phyloP scores from a whole-genome alignment of 192 early-diverging fungal species.

The Chytriomyces sp. region DNA sequence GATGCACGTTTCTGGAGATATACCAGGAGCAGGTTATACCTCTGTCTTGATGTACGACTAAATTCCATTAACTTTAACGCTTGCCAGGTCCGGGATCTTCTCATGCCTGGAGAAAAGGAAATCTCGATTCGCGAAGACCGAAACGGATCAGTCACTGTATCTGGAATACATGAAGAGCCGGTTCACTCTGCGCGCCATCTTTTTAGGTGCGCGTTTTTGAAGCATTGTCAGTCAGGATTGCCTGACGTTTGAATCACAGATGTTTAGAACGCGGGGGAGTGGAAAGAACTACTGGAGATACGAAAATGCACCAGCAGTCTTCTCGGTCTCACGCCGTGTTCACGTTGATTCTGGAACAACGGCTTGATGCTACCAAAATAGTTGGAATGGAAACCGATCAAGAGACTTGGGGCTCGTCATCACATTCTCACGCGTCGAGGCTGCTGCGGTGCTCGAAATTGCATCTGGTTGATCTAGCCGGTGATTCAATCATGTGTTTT shows the following conservation, averaged over 20 bases:
- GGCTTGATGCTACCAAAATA: slow-evolving; percentile 11
- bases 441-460: slow-evolving; percentile 48
- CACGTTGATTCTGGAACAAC: slow-evolving; percentile 52
- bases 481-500: background rate
- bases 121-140: slow-evolving; percentile 55
- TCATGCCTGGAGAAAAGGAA: slow-evolving; percentile 44
- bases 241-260: slow-evolving; percentile 22
- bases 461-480: slow-evolving; percentile 92
- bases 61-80: background rate
- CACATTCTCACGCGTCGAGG: background rate
- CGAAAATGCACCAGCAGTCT: slow-evolving; percentile 53
- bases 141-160: slow-evolving; percentile 48
- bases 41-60: background rate
- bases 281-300: slow-evolving; percentile 57
- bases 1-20: slow-evolving; percentile 59
- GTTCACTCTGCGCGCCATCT: slow-evolving; percentile 38
- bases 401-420: slow-evolving; percentile 5
- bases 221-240: background rate
- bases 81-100: slow-evolving; percentile 52
- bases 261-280: slow-evolving; percentile 48
- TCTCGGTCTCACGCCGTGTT: slow-evolving; percentile 59
- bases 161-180: slow-evolving; percentile 46
- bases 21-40: slow-evolving; percentile 60
- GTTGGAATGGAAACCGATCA: slow-evolving; percentile 12
- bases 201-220: slow-evolving; percentile 33